A percentile compares a stretch with the other conserved stretches of the same genome.
Evolutionary conservation across 768 basidiomycete genomes (phyloP).

Genomic region (Daedaleopsis nitida): DNA sequence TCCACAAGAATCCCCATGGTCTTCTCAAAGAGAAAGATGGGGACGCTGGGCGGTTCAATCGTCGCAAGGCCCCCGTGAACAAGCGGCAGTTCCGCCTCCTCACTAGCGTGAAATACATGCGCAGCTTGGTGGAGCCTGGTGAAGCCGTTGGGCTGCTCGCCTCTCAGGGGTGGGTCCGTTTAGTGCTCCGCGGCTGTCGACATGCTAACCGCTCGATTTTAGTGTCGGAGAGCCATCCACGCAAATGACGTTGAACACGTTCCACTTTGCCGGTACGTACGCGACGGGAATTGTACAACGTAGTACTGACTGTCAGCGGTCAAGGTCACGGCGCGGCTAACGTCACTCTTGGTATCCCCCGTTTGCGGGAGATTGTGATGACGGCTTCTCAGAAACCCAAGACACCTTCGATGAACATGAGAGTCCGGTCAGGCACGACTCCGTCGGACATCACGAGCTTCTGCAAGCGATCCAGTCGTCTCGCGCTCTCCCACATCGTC

Average conservation of each 20-base stretch:
- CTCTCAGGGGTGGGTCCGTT: slow-evolving; percentile 81
- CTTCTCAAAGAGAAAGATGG: slow-evolving; percentile 48
- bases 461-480: slow-evolving; percentile 85
- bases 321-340: slow-evolving; percentile 95
- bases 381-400: slow-evolving; percentile 95
- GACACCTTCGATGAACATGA: slow-evolving; percentile 96
- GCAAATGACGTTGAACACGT: slow-evolving; percentile 99
- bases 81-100: slow-evolving; percentile 70
- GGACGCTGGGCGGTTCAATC: slow-evolving; percentile 41
- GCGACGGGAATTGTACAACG: background rate
- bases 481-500: slow-evolving; percentile 87
- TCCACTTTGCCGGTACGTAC: slow-evolving; percentile 92
- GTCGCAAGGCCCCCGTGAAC: slow-evolving; percentile 48
- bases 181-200: background rate
- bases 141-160: slow-evolving; percentile 98
- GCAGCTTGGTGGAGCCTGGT: slow-evolving; percentile 92
- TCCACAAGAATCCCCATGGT: slow-evolving; percentile 68
- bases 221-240: slow-evolving; percentile 99
- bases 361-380: slow-evolving; percentile 98
- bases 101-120: slow-evolving; percentile 92
- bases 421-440: slow-evolving; percentile 54
- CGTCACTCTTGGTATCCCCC: slow-evolving; percentile 98
- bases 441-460: slow-evolving; percentile 67
- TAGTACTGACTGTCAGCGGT: slow-evolving; percentile 9
- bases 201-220: background rate